Percentiles rank a stretch among this genome's conserved stretches.
phyloP scores from a whole-genome alignment of 2,329 filamentous ascomycete genomes.

The Exophiala aquamarina region DNA sequence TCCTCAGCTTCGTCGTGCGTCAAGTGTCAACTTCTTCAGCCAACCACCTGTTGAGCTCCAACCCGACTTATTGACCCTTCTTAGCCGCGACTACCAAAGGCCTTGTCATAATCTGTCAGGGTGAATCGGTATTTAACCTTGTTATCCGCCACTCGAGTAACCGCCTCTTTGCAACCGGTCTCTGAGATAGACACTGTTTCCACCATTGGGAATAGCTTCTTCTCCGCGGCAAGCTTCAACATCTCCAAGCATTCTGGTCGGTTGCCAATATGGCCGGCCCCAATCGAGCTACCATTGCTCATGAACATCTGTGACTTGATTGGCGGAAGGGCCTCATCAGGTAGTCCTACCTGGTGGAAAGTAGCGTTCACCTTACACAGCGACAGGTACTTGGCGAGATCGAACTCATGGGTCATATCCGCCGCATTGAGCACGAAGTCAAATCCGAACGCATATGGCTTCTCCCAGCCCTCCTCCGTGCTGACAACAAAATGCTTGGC shows the following conservation, averaged over 20 bases:
- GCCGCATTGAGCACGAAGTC: constrained; percentile 73
- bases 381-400: constrained; percentile 53
- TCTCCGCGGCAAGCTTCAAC: constrained; percentile 69
- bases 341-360: constrained; percentile 61
- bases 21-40: too few species aligned
- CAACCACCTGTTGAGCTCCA: too few species aligned
- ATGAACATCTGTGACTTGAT: constrained; percentile 75
- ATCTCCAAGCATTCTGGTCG: constrained; percentile 70
- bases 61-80: too few species aligned
- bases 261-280: constrained; percentile 69
- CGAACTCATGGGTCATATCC: constrained; percentile 69
- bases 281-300: constrained; percentile 70
- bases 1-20: too few species aligned
- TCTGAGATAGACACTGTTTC: constrained; percentile 71
- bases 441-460: constrained; percentile 54
- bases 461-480: constrained; percentile 58
- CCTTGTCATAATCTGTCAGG: constrained; percentile 61
- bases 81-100: constrained; percentile 49
- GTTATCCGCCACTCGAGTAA: constrained; percentile 68
- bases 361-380: constrained; percentile 54
- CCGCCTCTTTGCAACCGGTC: constrained; percentile 67
- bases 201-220: constrained; percentile 68
- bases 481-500: constrained; percentile 62
- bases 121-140: constrained; percentile 72
- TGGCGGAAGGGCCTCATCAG: constrained; percentile 66